Base-by-base conservation (phyloP, 805 yeast species). In the Kuraishia piskuri region DNA sequence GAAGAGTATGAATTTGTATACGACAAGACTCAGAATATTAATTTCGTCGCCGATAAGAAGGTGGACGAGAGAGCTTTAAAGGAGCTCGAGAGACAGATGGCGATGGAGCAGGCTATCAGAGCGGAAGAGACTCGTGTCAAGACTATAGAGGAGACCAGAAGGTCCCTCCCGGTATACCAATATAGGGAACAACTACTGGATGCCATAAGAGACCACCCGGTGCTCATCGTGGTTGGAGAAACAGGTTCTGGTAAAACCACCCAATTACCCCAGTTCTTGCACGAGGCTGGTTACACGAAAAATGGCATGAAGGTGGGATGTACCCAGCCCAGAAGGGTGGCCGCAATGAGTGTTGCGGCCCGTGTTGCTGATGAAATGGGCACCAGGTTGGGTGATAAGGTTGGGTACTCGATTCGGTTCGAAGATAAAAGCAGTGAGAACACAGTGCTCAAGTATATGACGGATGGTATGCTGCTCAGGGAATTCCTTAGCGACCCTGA, bases 171-270 rank as follows among this genome's bases (percentile, higher is more conserved):
- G 0, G 96, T 90, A 1, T 90, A 74, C 60, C 69, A 75, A 51
- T 85, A 79, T 60, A 71, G 91, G 49, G 71, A 77, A 2, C 75
- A 80, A 36, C 75, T 91, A 72, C 66, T 91, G 25, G 72, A 75
- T 0, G 83, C 88, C 0, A 76, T 91, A 9, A 64, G 68, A 23
- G 69, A 77, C 23, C 76, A 86, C 59, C 96, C 88, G 62, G 90
- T 91, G 0, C 71, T 84, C 14, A 78, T 92, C 4, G 79, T 92
- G 9, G 87, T 90, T 54, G 98, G 98, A 56, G 97, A 92, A 65
- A 92, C 99, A 0, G 99, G 97, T 49, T 90, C 97, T 0, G 97
- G 97, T 62, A 91, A 91, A 63, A 91, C 97, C 0, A 91, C 97
- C 0, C 97, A 91, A 66, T 66, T 91, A 9, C 97, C 97, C 0